These are phyloP conservation scores for Blastomyces gilchristii DNA, from an alignment of 2,329 filamentous ascomycete species.

Conservation along the genomic window DNA sequence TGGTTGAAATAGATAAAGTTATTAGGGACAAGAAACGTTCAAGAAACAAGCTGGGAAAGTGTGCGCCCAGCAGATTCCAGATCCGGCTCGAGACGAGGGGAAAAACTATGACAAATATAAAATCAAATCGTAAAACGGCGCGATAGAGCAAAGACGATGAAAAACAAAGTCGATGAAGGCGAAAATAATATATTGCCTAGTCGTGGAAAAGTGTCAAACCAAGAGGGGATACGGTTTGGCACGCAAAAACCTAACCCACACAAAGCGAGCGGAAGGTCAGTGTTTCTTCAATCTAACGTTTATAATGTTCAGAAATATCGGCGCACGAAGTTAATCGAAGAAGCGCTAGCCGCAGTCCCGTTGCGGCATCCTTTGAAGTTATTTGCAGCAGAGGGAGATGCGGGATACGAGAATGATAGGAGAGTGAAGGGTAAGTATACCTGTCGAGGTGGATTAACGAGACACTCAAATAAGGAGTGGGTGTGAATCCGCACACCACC, in stretches of 20 bases:
- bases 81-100: slow-evolving; percentile 12
- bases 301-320: neutral
- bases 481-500: slow-evolving; percentile 11
- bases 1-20: slow-evolving; percentile 9
- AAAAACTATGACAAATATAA: neutral
- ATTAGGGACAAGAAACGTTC: slow-evolving; percentile 7
- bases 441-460: slow-evolving; percentile 3
- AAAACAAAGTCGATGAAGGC: slow-evolving; percentile 3
- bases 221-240: neutral
- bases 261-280: neutral
- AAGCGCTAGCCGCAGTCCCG: neutral
- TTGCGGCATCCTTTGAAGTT: neutral
- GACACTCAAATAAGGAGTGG: slow-evolving; percentile 9
- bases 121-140: slow-evolving; percentile 4
- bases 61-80: slow-evolving; percentile 13
- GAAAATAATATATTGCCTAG: neutral
- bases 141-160: slow-evolving; percentile 8
- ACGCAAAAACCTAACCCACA: slow-evolving; percentile 4
- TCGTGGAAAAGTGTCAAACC: neutral
- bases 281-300: neutral
- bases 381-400: neutral
- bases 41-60: slow-evolving; percentile 6
- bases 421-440: slow-evolving; percentile 1
- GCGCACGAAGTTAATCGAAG: neutral
- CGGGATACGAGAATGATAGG: neutral